These are phyloP conservation scores for Plasmodium gaboni DNA, from an alignment of 169 alveolate species.

Conservation along the genomic window DNA sequence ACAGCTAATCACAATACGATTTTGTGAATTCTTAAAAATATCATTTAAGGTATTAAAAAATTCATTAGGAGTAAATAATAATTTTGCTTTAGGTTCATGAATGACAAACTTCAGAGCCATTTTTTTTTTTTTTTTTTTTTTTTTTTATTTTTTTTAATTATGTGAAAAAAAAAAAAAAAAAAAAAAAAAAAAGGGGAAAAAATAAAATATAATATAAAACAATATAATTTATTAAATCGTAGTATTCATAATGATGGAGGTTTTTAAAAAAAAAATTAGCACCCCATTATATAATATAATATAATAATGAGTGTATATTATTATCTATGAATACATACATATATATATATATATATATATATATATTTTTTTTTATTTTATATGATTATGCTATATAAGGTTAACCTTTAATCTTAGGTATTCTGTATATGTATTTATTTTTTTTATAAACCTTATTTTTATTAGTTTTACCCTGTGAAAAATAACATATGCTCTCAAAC, in stretches of 20 bases:
- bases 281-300: neutral
- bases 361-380: no score
- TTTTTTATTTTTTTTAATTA: neutral
- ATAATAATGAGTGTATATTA: neutral
- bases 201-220: no score
- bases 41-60: constrained; percentile 79
- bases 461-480: no score
- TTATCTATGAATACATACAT: no score
- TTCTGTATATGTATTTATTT: no score
- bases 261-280: neutral
- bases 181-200: neutral
- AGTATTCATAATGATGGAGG: no score
- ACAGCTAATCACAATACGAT: constrained; percentile 81
- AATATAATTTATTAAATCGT: no score
- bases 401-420: no score
- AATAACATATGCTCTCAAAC: no score
- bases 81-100: constrained; percentile 72
- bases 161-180: neutral
- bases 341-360: no score
- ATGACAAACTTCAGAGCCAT: constrained; percentile 78
- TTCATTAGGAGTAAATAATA: constrained; percentile 80
- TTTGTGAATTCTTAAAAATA: constrained; percentile 72
- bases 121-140: constrained; percentile 54
- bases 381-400: no score
- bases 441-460: no score